Percentiles rank a stretch among this genome's conserved stretches.
Evolutionary conservation across 2,329 filamentous ascomycete genomes (phyloP).

Genomic region (Penicillium sp.): DNA sequence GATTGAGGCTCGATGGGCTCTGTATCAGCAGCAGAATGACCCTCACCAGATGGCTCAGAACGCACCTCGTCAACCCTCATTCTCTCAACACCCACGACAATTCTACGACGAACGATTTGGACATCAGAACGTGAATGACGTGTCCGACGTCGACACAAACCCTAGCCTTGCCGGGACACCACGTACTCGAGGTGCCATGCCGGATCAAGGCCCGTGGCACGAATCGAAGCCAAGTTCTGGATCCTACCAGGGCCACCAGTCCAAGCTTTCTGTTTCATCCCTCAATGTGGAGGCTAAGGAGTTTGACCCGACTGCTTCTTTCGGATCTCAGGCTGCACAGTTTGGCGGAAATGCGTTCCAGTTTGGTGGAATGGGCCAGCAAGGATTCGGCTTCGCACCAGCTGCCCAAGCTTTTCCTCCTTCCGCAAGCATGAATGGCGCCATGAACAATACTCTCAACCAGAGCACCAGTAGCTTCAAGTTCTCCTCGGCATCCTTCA

Average conservation of each 20-base stretch:
- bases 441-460: constrained; percentile 13
- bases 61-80: constrained; percentile 19
- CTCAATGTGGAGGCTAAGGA: constrained; percentile 87
- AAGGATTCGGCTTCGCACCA: constrained; percentile 46
- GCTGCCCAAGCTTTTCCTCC: constrained; percentile 69
- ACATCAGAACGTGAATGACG: constrained; percentile 46
- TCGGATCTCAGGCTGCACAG: constrained; percentile 47
- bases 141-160: constrained; percentile 70
- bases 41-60: constrained; percentile 23
- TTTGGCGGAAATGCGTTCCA: constrained; percentile 46
- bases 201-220: constrained; percentile 35
- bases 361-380: constrained; percentile 31
- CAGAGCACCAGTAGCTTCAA: constrained; percentile 50
- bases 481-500: constrained; percentile 68
- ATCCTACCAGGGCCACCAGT: constrained; percentile 50
- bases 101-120: constrained; percentile 35
- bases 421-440: constrained; percentile 12
- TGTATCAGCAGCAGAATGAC: constrained; percentile 29
- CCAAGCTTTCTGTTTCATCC: constrained; percentile 69
- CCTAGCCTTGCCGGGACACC: constrained; percentile 70
- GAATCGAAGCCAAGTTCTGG: constrained; percentile 28
- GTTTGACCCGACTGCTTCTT: constrained; percentile 64
- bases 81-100: constrained; percentile 32
- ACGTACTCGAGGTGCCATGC: constrained; percentile 27
- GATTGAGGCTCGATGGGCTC: constrained; percentile 30